Evolutionary conservation across 257 asterid species (phyloP).

Genomic region (Catharanthus roseus): DNA sequence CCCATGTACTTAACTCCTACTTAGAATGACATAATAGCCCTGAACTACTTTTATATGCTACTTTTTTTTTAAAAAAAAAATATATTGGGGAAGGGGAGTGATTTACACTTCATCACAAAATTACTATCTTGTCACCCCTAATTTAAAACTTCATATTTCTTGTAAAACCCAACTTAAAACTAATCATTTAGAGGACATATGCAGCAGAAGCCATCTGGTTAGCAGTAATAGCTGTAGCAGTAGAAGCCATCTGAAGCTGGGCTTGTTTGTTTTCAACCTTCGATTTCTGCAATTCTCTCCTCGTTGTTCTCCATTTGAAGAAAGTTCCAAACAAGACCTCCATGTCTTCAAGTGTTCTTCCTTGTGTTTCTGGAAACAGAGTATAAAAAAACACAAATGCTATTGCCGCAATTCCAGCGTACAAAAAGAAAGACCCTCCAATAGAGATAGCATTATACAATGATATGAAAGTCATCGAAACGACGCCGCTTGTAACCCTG

Average conservation of each 20-base stretch:
- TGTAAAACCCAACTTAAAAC: neutral
- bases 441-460: constrained; percentile 25
- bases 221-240: neutral
- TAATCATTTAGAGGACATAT: neutral
- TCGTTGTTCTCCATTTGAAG: constrained; percentile 42
- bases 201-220: neutral
- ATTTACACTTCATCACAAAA: too few species aligned
- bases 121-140: too few species aligned
- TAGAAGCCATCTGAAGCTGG: constrained; percentile 25
- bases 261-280: constrained; percentile 15
- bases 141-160: neutral
- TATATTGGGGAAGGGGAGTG: too few species aligned
- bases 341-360: constrained; percentile 60
- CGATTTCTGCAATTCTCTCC: constrained; percentile 25
- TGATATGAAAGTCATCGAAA: constrained; percentile 59
- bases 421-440: constrained; percentile 57
- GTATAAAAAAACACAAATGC: constrained; percentile 46
- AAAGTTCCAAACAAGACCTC: constrained; percentile 51
- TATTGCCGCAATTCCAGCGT: constrained; percentile 29
- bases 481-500: constrained; percentile 50
- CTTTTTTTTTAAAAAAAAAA: too few species aligned
- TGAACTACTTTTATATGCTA: too few species aligned
- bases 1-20: neutral
- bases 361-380: constrained; percentile 59
- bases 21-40: neutral